Evolutionary conservation across 2,329 filamentous ascomycete genomes (phyloP).

Genomic region (Penicillium sp.): DNA sequence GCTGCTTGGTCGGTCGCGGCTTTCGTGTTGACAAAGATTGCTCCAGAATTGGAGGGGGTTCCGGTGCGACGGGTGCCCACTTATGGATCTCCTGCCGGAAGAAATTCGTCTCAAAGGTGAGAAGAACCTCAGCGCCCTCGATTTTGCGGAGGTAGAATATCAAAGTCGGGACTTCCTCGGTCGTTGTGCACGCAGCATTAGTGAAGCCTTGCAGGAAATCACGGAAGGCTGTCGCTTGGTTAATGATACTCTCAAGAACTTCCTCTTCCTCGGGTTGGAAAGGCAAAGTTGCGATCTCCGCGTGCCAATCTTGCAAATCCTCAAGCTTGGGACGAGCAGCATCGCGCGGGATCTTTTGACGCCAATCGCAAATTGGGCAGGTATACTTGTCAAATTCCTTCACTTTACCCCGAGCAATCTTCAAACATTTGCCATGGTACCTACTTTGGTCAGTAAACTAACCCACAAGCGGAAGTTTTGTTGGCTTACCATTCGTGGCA

Average conservation of each 20-base stretch:
- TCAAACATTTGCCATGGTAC: slow-evolving; percentile 97
- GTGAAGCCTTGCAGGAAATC: slow-evolving; percentile 72
- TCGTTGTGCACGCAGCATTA: slow-evolving; percentile 69
- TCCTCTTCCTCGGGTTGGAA: slow-evolving; percentile 96
- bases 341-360: slow-evolving; percentile 91
- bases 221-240: slow-evolving; percentile 74
- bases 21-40: slow-evolving; percentile 87
- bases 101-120: slow-evolving; percentile 92
- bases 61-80: slow-evolving; percentile 80
- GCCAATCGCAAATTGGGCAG: slow-evolving; percentile 94
- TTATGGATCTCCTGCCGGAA: slow-evolving; percentile 92
- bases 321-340: slow-evolving; percentile 91
- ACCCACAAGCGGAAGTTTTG: background rate
- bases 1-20: slow-evolving; percentile 88
- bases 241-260: slow-evolving; percentile 72
- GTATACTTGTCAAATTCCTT: slow-evolving; percentile 98
- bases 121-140: slow-evolving; percentile 86
- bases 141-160: slow-evolving; percentile 95
- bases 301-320: slow-evolving; percentile 72
- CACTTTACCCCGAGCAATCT: slow-evolving; percentile 93
- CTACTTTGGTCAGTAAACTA: slow-evolving; percentile 40
- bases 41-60: slow-evolving; percentile 75
- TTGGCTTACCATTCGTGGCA: slow-evolving; percentile 84
- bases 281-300: slow-evolving; percentile 69
- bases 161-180: slow-evolving; percentile 78